Conservation (phyloP, 805 yeast species). For the Barnettozyma sucrosica region DNA sequence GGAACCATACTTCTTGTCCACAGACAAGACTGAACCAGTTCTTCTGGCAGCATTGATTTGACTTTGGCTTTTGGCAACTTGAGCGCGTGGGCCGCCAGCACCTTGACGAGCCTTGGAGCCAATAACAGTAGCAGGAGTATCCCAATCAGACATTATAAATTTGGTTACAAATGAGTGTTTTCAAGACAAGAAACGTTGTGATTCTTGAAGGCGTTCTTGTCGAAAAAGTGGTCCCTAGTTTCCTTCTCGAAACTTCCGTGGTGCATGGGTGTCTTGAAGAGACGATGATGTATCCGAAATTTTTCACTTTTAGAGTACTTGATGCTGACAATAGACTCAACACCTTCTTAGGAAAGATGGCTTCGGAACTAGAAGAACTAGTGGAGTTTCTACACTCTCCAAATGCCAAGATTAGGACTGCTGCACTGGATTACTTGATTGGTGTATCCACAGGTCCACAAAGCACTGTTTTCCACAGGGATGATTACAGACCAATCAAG, state of each 20-base stretch:
- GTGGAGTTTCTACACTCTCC: slow-evolving; percentile 79
- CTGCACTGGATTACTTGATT: slow-evolving; percentile 79
- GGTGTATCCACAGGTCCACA: slow-evolving; percentile 74
- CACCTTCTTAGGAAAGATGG: slow-evolving; percentile 28
- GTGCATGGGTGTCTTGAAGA: background rate
- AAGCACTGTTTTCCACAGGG: slow-evolving; percentile 58
- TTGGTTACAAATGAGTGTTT: slow-evolving; percentile 6
- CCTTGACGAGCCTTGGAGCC: slow-evolving; percentile 88
- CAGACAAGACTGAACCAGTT: slow-evolving; percentile 79
- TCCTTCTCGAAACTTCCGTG: background rate
- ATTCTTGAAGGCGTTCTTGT: background rate
- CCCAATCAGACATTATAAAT: slow-evolving; percentile 71
- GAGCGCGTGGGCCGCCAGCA: slow-evolving; percentile 80
- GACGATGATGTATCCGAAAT: slow-evolving; percentile 3
- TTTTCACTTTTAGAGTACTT: background rate
- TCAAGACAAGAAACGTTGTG: background rate
- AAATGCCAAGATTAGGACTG: slow-evolving; percentile 70
- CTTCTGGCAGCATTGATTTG: slow-evolving; percentile 93
- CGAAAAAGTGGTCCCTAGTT: background rate
- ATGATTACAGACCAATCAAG: slow-evolving; percentile 62
- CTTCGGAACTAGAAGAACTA: slow-evolving; percentile 51
- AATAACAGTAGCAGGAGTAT: slow-evolving; percentile 68
- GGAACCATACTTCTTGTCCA: slow-evolving; percentile 86
- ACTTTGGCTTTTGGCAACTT: slow-evolving; percentile 71
- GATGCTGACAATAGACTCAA: background rate